A percentile compares a stretch with the other conserved stretches of the same genome.
Conservation (phyloP, 352 stramenopile genomes). For the Phytopythium montanum region DNA sequence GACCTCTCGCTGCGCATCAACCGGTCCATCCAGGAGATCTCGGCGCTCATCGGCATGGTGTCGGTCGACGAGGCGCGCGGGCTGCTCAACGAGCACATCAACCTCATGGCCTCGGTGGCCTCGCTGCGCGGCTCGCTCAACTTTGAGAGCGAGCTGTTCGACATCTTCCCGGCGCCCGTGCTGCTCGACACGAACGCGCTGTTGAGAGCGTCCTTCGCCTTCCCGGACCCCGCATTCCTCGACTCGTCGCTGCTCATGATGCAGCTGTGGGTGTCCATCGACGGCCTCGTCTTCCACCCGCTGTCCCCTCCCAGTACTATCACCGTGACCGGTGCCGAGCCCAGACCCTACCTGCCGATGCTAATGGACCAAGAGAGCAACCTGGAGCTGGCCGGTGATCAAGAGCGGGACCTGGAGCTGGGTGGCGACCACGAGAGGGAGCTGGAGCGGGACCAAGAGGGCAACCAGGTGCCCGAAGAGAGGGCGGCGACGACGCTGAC, state of each 20-base stretch:
- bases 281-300: conserved; percentile 75
- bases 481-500: conserved; percentile 6
- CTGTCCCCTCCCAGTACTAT: conserved; percentile 66
- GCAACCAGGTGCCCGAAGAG: conserved; percentile 6
- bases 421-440: background rate
- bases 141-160: conserved; percentile 85
- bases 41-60: conserved; percentile 75
- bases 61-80: conserved; percentile 73
- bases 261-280: conserved; percentile 82
- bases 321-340: conserved; percentile 10
- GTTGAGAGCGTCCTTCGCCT: conserved; percentile 54
- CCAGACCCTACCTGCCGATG: background rate
- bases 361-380: background rate
- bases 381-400: conserved; percentile 3
- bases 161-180: conserved; percentile 78
- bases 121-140: conserved; percentile 71
- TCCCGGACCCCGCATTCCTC: conserved; percentile 45
- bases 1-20: conserved; percentile 87
- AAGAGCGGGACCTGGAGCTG: background rate
- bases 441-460: conserved; percentile 1
- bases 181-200: conserved; percentile 77
- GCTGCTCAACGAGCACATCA: conserved; percentile 82
- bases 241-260: conserved; percentile 79
- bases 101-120: conserved; percentile 77
- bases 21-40: conserved; percentile 85